These are phyloP conservation scores for Candida oleophila DNA, from an alignment of 805 yeast genomes.

Conservation along the genomic window DNA sequence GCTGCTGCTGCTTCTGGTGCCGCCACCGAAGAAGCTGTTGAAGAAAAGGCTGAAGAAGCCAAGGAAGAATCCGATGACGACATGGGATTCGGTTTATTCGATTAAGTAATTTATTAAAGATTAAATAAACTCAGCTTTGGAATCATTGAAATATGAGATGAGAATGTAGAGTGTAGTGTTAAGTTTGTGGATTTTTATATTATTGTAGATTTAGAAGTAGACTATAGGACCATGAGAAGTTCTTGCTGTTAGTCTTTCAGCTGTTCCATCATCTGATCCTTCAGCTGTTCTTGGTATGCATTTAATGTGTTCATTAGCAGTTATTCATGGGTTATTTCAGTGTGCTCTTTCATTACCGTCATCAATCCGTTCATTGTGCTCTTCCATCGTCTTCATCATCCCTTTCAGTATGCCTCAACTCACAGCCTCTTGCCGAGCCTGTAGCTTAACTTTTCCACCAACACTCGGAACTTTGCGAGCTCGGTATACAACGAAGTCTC, in stretches of 20 bases:
- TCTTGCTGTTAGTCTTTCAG: too few relatives aligned
- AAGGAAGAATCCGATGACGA: conserved; percentile 72
- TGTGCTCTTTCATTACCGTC: too few relatives aligned
- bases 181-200: too few relatives aligned
- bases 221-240: too few relatives aligned
- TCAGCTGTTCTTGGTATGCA: too few relatives aligned
- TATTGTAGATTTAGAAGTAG: too few relatives aligned
- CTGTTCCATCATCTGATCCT: too few relatives aligned
- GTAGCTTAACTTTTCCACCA: conserved; percentile 23
- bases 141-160: conserved; percentile 5
- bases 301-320: too few relatives aligned
- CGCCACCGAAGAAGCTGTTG: conserved; percentile 72
- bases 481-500: conserved; percentile 14
- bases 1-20: conserved; percentile 71
- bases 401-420: too few relatives aligned
- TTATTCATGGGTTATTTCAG: too few relatives aligned
- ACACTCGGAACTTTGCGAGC: conserved; percentile 24
- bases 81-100: conserved; percentile 98
- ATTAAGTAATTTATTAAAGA: conserved; percentile 50
- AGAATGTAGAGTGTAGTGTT: conserved; percentile 11
- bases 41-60: conserved; percentile 61
- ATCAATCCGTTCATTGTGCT: too few relatives aligned
- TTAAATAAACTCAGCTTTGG: conserved; percentile 4
- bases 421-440: conserved; percentile 5
- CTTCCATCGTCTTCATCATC: neutral